Base-by-base conservation (phyloP, 768 basidiomycete species). In the Amanita polypyramis region DNA sequence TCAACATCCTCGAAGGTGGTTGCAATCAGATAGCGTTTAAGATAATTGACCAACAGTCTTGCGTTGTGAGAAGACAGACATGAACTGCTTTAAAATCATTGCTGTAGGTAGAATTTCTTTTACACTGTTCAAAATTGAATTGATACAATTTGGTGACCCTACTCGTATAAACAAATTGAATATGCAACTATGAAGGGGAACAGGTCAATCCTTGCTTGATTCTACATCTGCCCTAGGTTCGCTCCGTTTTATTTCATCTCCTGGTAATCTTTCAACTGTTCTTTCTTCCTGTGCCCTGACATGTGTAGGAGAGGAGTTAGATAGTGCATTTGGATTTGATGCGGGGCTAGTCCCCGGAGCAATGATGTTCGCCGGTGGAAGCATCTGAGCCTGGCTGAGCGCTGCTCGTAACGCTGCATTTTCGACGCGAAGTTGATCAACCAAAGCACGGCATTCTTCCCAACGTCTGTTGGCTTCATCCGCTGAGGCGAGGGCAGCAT, bases 401-500 rank as follows among this genome's bases (percentile, higher is more conserved):
- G 82, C 82, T 0, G 82, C 81, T 7, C 87, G 74, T 3, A 91
- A 69, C 2, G 83, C 79, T 5, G 85, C 76, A 49, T 90, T 92
- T 65, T 92, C 89, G 43, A 87, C 76, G 37, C 89, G 79, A 6
- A 92, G 75, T 60, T 87, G 85, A 61, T 92, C 89, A n/a, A 89
- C 84, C 47, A 92, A 74, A 1, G 81, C 79, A n/a, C 89, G 80
- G 53, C 88, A 91, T 54, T 92, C 89, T 56, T 91, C 89, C 86
- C 87, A 90, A 14, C 89, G 81, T 10, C 87, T 74, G 58, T 89
- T 90, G 8, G 89, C 89, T 60, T 90, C 89, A 60, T 92, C 88
- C 3, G 87, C 88, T 0, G 83, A 85, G 2, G 85, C 82, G 8
- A 92, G 76, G 1, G 89, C 89, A 12, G 89, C 82, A 58, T 92